Evolutionary conservation across 164 flowering plant genomes (phyloP).

Genomic region (Umbellularia californica): DNA sequence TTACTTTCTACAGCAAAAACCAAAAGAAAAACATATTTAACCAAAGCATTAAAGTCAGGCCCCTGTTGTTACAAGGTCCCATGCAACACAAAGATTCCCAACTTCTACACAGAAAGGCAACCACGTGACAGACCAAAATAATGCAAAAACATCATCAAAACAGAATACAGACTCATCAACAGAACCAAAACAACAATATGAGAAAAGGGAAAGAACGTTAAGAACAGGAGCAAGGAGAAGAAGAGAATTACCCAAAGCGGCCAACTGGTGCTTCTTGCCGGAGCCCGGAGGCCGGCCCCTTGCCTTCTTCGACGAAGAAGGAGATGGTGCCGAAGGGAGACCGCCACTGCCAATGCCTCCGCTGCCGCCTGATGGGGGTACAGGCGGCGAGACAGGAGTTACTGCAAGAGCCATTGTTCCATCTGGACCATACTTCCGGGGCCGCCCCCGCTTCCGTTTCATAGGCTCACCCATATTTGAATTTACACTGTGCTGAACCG

Average conservation of each 20-base stretch:
- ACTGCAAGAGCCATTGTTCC: constrained; percentile 51
- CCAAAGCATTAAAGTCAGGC: constrained; percentile 13
- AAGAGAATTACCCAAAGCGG: constrained; percentile 44
- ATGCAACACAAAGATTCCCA: neutral
- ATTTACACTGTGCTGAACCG: constrained; percentile 21
- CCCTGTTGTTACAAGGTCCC: constrained; percentile 8
- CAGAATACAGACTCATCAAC: neutral
- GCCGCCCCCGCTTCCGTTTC: constrained; percentile 87
- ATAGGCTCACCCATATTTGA: constrained; percentile 38
- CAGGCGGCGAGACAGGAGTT: constrained; percentile 22
- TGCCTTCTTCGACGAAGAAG: constrained; percentile 43
- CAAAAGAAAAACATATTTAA: neutral
- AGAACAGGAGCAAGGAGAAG: neutral
- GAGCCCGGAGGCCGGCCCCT: constrained; percentile 89
- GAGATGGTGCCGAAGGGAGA: constrained; percentile 25
- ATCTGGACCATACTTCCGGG: constrained; percentile 90
- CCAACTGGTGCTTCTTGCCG: constrained; percentile 55
- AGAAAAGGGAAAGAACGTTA: neutral
- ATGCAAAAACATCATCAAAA: neutral
- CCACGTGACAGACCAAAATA: constrained; percentile 1
- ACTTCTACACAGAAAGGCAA: neutral
- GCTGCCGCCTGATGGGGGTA: constrained; percentile 17
- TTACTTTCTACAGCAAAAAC: neutral
- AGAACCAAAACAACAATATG: neutral
- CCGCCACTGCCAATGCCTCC: constrained; percentile 7